phyloP scores from a whole-genome alignment of 495 filamentous ascomycete genomes.

The Penicillium macrosclerotiorum region DNA sequence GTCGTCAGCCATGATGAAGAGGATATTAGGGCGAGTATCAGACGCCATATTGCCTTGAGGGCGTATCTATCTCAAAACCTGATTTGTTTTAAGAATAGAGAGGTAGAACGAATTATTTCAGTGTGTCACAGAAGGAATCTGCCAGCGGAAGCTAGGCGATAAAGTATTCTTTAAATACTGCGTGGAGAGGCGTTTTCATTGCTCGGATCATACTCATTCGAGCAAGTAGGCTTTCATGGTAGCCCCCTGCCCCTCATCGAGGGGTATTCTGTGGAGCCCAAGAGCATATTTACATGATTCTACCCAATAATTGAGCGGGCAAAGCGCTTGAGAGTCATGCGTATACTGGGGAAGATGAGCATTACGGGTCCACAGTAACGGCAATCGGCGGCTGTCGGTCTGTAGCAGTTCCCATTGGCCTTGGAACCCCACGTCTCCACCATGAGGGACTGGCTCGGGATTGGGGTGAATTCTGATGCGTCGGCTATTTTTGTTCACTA shows the following conservation, averaged over 20 bases:
- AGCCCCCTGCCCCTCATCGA: neutral
- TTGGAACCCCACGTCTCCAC: neutral
- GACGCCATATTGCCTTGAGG: neutral
- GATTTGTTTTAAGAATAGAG: no score
- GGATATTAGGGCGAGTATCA: conserved; percentile 32
- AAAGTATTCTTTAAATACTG: neutral
- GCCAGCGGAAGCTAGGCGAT: neutral
- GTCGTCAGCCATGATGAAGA: conserved; percentile 50
- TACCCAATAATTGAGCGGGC: neutral
- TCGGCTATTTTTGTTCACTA: neutral
- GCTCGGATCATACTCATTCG: neutral
- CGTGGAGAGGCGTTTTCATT: neutral
- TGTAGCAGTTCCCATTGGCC: neutral
- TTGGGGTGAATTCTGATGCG: no score
- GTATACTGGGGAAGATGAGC: neutral
- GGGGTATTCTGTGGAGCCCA: neutral
- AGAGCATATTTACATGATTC: no score
- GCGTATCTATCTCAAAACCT: neutral
- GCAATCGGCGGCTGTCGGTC: conserved; percentile 12
- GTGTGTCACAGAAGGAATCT: neutral
- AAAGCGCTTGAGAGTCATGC: neutral
- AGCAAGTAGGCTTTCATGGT: neutral
- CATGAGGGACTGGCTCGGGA: no score
- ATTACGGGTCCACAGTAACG: conserved; percentile 7
- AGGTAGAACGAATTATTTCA: no score